Conservation (phyloP, 495 filamentous ascomycete species). For the Parathielavia appendiculata region DNA sequence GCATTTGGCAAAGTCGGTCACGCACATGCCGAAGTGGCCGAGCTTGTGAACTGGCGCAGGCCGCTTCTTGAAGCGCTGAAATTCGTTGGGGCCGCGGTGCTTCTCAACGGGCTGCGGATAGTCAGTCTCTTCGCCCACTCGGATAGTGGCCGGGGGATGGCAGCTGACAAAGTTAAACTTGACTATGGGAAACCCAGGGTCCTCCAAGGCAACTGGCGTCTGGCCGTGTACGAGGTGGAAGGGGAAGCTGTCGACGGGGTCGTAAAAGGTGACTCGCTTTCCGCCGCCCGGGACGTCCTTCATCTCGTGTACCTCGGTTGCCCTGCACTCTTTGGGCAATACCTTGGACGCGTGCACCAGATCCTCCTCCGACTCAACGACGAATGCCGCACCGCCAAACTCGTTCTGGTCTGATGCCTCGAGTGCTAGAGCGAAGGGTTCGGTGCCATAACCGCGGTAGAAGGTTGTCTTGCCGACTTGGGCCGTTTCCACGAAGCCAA, state of each 20-base stretch:
- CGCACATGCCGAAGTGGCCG: conserved; percentile 65
- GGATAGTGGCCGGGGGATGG: not conserved
- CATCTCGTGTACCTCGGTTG: conserved; percentile 47
- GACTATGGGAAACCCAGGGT: conserved; percentile 40
- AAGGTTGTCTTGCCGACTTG: conserved; percentile 47
- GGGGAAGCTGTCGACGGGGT: conserved; percentile 55
- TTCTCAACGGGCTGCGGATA: conserved; percentile 40
- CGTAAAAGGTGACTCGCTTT: conserved; percentile 51
- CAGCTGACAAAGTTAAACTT: conserved; percentile 41
- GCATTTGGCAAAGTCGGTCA: conserved; percentile 52
- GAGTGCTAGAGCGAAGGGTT: conserved; percentile 53
- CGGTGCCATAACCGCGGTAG: conserved; percentile 56
- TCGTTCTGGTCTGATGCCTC: conserved; percentile 43
- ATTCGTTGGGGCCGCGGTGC: conserved; percentile 43
- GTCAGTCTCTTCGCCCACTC: no score
- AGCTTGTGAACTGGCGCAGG: conserved; percentile 70
- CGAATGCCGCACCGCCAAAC: conserved; percentile 52
- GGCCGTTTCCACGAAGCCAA: conserved; percentile 50
- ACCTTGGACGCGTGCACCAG: conserved; percentile 42
- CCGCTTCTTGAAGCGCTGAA: conserved; percentile 53
- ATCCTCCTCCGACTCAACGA: conserved; percentile 54
- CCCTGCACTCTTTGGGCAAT: conserved; percentile 39
- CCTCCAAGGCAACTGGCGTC: conserved; percentile 28
- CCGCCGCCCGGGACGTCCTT: conserved; percentile 55
- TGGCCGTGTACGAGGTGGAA: conserved; percentile 58